Percentiles rank a stretch among this genome's conserved stretches.
Conservation (phyloP, 192 early-diverging fungal species). For the Rhizoclosmatium sp. region DNA sequence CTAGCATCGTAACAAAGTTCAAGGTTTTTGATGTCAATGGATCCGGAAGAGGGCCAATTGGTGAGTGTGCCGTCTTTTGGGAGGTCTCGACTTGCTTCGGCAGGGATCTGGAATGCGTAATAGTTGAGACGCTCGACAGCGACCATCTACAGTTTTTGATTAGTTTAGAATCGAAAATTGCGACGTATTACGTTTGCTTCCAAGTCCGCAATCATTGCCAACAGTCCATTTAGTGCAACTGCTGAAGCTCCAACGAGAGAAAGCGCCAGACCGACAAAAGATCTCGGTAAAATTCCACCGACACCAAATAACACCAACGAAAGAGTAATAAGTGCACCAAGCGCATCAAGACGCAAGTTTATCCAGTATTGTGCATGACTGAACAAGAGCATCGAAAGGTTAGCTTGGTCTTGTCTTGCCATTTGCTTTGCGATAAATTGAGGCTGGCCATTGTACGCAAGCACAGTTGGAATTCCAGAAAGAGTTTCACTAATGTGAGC, state of each 20-base stretch:
- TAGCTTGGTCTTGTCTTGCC: slow-evolving; percentile 8
- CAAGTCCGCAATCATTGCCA: neutral
- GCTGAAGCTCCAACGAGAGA: slow-evolving; percentile 10
- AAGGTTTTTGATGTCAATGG: slow-evolving; percentile 69
- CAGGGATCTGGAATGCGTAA: slow-evolving; percentile 38
- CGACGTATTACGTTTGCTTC: slow-evolving; percentile 23
- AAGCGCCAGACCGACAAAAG: slow-evolving; percentile 17
- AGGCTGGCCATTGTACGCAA: slow-evolving; percentile 63
- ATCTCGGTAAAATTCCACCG: slow-evolving; percentile 17
- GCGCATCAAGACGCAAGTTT: slow-evolving; percentile 11
- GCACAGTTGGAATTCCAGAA: slow-evolving; percentile 71
- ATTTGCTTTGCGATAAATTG: slow-evolving; percentile 22
- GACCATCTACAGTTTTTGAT: slow-evolving; percentile 36
- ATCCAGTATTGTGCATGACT: slow-evolving; percentile 20
- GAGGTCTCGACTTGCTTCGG: slow-evolving; percentile 4
- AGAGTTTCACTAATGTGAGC: slow-evolving; percentile 52
- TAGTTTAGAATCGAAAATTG: neutral
- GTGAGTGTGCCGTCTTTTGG: slow-evolving; percentile 21
- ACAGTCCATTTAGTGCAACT: slow-evolving; percentile 6
- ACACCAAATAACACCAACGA: slow-evolving; percentile 29
- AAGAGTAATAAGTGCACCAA: slow-evolving; percentile 23
- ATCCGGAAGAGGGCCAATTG: slow-evolving; percentile 29
- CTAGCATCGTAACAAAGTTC: slow-evolving; percentile 60
- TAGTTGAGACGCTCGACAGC: slow-evolving; percentile 50
- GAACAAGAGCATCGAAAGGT: slow-evolving; percentile 10